Percentiles rank a stretch among this genome's conserved stretches.
These are phyloP conservation scores for Eimeria falciformis DNA, from an alignment of 169 alveolate species.

Conservation along the genomic window DNA sequence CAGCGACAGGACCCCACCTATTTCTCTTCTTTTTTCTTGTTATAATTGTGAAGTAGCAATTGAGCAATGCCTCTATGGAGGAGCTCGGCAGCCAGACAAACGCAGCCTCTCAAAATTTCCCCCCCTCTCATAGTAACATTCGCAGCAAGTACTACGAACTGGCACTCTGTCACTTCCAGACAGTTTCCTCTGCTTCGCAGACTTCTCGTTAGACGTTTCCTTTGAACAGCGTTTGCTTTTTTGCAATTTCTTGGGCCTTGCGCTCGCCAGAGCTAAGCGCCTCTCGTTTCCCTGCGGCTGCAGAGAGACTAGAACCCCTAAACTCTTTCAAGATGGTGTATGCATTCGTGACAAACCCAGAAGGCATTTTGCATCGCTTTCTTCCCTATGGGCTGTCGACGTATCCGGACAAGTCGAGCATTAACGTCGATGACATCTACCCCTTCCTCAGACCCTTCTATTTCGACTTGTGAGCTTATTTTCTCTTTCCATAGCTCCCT, in stretches of 20 bases:
- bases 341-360: background rate
- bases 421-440: background rate
- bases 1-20: too few species aligned
- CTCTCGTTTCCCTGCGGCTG: background rate
- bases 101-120: too few species aligned
- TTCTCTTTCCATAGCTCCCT: background rate
- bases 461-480: background rate
- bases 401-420: background rate
- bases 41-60: too few species aligned
- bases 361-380: constrained; percentile 14
- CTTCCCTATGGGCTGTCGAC: constrained; percentile 6
- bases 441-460: constrained; percentile 26
- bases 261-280: background rate
- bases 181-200: too few species aligned
- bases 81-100: too few species aligned
- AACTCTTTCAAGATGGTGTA: background rate
- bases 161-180: too few species aligned
- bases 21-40: too few species aligned
- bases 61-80: too few species aligned
- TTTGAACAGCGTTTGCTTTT: background rate
- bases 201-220: too few species aligned
- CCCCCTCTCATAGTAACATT: too few species aligned
- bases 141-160: too few species aligned
- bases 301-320: background rate
- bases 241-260: background rate